These are phyloP conservation scores for Ophiorrhiza pumila DNA, from an alignment of 257 asterid species.

Conservation along the genomic window DNA sequence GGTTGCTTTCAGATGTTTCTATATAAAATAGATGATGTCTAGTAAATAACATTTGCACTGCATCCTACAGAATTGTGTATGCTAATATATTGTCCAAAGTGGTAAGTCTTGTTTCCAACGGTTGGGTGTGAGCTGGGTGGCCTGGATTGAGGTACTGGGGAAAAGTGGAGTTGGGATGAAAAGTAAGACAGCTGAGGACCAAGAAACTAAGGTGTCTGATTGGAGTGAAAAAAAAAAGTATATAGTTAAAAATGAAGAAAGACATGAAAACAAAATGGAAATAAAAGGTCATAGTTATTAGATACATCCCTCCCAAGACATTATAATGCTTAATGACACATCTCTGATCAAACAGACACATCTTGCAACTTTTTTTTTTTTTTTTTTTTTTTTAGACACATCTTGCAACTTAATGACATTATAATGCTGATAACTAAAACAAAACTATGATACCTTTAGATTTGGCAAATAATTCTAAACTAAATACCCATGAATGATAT, in stretches of 20 bases:
- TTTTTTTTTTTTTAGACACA: no score
- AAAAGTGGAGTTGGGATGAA: not conserved
- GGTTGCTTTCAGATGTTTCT: not conserved
- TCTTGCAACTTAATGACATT: not conserved
- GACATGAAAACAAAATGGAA: not conserved
- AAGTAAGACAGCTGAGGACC: not conserved
- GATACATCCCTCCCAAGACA: not conserved
- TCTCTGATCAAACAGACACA: not conserved
- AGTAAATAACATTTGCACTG: not conserved
- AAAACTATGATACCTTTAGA: not conserved
- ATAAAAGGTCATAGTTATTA: not conserved
- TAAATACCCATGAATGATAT: not conserved
- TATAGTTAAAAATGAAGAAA: not conserved
- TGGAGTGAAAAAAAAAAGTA: not conserved
- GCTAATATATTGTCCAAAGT: not conserved
- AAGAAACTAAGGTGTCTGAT: not conserved
- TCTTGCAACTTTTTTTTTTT: no score
- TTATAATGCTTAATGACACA: no score
- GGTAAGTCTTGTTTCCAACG: not conserved
- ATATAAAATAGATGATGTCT: not conserved
- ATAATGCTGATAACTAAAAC: not conserved
- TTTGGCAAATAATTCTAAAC: not conserved
- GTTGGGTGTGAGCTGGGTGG: not conserved
- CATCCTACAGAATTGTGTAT: not conserved
- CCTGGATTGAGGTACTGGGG: not conserved